Percentiles rank a stretch among this genome's conserved stretches.
Evolutionary conservation across 192 early-diverging fungal genomes (phyloP).

Genomic region (Backusella mclennaniae): DNA sequence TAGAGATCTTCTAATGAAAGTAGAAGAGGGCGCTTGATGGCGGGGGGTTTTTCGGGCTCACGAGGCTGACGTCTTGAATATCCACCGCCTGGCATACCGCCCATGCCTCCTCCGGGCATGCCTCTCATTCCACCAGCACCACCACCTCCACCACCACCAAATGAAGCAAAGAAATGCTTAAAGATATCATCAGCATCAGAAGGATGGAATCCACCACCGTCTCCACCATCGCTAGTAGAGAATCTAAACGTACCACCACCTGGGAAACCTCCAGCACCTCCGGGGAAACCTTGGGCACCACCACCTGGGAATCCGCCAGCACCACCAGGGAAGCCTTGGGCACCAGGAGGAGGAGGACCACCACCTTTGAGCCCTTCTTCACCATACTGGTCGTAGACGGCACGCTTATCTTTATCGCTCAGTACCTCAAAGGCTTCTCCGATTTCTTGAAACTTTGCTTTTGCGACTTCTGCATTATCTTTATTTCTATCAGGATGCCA

Average conservation of each 20-base stretch:
- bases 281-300: neutral
- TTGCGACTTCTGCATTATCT: constrained; percentile 64
- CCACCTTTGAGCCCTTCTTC: constrained; percentile 88
- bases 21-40: constrained; percentile 67
- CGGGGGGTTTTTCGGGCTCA: constrained; percentile 43
- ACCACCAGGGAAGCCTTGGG: constrained; percentile 40
- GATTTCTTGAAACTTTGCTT: constrained; percentile 94
- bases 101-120: constrained; percentile 33
- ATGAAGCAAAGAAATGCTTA: constrained; percentile 75
- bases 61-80: neutral
- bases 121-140: constrained; percentile 32
- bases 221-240: constrained; percentile 38
- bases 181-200: constrained; percentile 91
- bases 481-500: constrained; percentile 79
- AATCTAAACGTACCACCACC: constrained; percentile 76
- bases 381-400: constrained; percentile 93
- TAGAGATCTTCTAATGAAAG: constrained; percentile 88
- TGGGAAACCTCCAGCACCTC: neutral
- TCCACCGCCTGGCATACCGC: constrained; percentile 22
- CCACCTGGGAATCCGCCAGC: constrained; percentile 44
- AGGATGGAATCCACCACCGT: constrained; percentile 68
- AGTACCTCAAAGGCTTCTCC: constrained; percentile 96
- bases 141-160: constrained; percentile 46
- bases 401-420: constrained; percentile 88
- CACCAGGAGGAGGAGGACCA: neutral